Conservation (phyloP, 2,329 filamentous ascomycete species). For the Talaromyces sp. region DNA sequence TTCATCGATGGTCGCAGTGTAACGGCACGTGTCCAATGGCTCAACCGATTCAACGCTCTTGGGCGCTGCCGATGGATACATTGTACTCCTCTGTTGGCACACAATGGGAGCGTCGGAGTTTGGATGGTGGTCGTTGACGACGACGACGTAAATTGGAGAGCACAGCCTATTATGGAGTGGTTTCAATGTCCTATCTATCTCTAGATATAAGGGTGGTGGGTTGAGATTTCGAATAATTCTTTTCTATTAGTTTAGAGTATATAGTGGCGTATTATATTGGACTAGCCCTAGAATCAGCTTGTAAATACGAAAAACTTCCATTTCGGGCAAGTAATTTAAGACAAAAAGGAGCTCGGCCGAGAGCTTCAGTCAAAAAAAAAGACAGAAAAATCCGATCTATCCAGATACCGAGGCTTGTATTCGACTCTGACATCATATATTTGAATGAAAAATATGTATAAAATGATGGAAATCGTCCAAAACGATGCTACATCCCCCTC, state of each 20-base stretch:
- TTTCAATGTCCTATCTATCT: background rate
- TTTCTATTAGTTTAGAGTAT: background rate
- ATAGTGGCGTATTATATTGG: background rate
- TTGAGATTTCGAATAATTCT: background rate
- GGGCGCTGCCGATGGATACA: conserved; percentile 73
- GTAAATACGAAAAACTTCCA: background rate
- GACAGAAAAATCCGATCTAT: background rate
- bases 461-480: background rate
- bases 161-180: conserved; percentile 4
- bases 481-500: no score
- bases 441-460: background rate
- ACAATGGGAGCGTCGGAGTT: conserved; percentile 67
- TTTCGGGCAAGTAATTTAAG: background rate
- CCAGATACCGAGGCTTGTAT: background rate
- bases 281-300: background rate
- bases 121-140: conserved; percentile 77
- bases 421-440: background rate
- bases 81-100: conserved; percentile 69
- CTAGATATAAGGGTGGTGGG: background rate
- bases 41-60: conserved; percentile 53
- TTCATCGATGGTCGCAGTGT: conserved; percentile 68
- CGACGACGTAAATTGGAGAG: conserved; percentile 42
- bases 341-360: background rate
- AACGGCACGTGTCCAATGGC: conserved; percentile 72
- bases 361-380: background rate